Evolutionary conservation across 2,329 filamentous ascomycete genomes (phyloP).

Genomic region (Ophiostoma sp.): DNA sequence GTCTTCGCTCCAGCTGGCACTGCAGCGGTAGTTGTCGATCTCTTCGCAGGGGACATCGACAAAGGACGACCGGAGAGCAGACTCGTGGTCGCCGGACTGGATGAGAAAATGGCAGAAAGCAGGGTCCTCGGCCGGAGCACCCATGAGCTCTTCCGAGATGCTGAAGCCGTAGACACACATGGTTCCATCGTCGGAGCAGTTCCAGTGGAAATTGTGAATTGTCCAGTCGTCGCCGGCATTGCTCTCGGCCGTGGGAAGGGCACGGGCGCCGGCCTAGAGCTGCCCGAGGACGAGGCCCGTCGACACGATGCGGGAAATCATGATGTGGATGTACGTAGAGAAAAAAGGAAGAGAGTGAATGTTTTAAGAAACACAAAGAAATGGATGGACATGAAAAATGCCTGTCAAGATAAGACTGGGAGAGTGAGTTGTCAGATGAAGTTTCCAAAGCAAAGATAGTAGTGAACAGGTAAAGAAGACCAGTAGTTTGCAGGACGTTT

Average conservation of each 20-base stretch:
- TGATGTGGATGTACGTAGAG: slow-evolving; percentile 10
- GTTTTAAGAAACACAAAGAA: neutral
- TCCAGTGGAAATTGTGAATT: slow-evolving; percentile 24
- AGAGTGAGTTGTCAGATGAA: neutral
- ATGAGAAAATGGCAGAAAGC: slow-evolving; percentile 23
- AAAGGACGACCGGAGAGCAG: slow-evolving; percentile 19
- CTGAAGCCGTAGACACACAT: slow-evolving; percentile 26
- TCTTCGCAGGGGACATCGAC: slow-evolving; percentile 23
- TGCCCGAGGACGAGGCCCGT: slow-evolving; percentile 18
- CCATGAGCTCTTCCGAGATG: slow-evolving; percentile 18
- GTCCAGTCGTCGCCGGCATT: slow-evolving; percentile 20
- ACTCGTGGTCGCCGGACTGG: neutral
- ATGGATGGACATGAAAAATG: neutral
- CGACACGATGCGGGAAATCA: slow-evolving; percentile 20
- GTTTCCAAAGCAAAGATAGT: too few relatives aligned
- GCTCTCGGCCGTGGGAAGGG: neutral
- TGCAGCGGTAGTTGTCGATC: slow-evolving; percentile 23
- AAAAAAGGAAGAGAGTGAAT: neutral
- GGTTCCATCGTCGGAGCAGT: slow-evolving; percentile 22
- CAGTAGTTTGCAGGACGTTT: too few relatives aligned
- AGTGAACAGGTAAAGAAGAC: too few relatives aligned
- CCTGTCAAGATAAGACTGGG: neutral
- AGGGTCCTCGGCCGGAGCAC: neutral
- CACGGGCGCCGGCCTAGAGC: neutral
- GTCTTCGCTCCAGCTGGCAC: slow-evolving; percentile 26